Evolutionary conservation across 352 stramenopile species (phyloP).

Genomic region (Globisporangium nodosum): DNA sequence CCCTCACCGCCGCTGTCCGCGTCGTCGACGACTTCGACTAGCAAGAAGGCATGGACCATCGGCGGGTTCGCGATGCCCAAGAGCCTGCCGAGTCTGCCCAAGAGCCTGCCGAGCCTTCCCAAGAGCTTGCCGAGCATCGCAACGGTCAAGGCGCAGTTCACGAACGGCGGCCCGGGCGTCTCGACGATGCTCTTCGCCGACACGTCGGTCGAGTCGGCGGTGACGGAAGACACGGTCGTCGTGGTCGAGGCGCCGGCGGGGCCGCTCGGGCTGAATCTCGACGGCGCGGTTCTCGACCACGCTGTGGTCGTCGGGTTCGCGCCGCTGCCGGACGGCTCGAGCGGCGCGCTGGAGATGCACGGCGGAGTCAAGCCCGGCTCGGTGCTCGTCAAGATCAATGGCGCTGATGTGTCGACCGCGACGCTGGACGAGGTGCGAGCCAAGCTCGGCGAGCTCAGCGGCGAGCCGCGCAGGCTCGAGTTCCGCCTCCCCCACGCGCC

Average conservation of each 20-base stretch:
- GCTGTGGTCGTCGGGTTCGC: conserved; percentile 64
- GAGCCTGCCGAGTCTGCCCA: conserved; percentile 5
- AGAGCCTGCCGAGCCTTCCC: conserved; percentile 6
- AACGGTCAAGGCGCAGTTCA: conserved; percentile 7
- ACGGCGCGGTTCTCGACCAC: conserved; percentile 24
- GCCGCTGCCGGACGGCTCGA: conserved; percentile 40
- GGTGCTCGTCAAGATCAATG: conserved; percentile 59
- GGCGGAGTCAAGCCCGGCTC: conserved; percentile 35
- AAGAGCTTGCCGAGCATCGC: conserved; percentile 4
- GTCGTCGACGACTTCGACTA: neutral
- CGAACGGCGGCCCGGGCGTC: neutral
- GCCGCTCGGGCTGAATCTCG: conserved; percentile 50
- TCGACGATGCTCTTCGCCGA: conserved; percentile 14
- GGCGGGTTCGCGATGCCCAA: conserved; percentile 11
- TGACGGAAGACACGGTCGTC: conserved; percentile 24
- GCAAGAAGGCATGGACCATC: conserved; percentile 14
- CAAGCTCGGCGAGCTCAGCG: conserved; percentile 27
- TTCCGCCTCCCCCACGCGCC: conserved; percentile 32
- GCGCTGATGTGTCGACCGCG: conserved; percentile 39
- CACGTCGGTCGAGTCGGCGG: conserved; percentile 1
- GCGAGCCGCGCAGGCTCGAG: conserved; percentile 27
- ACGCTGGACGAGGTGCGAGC: conserved; percentile 37
- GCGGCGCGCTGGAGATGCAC: conserved; percentile 34
- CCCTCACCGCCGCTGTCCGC: neutral
- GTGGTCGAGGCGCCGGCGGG: conserved; percentile 39